Percentiles rank a stretch among this genome's conserved stretches.
Evolutionary conservation across 805 yeast genomes (phyloP).

Genomic region (Hanseniaspora valbyensis): DNA sequence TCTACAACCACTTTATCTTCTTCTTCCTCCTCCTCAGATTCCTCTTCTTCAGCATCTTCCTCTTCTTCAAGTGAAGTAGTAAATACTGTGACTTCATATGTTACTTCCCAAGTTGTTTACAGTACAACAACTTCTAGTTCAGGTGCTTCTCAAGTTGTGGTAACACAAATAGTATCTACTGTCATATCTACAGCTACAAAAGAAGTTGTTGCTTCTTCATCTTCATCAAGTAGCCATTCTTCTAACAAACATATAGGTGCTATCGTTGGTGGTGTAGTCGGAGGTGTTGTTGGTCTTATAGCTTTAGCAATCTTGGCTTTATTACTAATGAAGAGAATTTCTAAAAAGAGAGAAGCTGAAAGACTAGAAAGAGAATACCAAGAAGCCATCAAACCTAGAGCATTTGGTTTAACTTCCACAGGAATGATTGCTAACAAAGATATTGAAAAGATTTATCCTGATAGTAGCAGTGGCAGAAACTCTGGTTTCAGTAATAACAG

Average conservation of each 20-base stretch:
- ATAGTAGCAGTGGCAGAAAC: conserved; percentile 7
- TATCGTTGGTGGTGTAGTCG: conserved; percentile 53
- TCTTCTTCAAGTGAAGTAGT: conserved; percentile 20
- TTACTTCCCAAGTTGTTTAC: conserved; percentile 13
- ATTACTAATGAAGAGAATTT: conserved; percentile 31
- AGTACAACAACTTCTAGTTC: conserved; percentile 23
- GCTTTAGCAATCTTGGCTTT: conserved; percentile 33
- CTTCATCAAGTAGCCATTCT: conserved; percentile 1
- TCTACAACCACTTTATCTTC: not conserved
- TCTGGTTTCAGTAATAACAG: conserved; percentile 4
- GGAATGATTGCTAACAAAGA: conserved; percentile 11
- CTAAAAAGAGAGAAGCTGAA: conserved; percentile 34
- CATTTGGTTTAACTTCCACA: conserved; percentile 13
- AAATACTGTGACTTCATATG: conserved; percentile 5
- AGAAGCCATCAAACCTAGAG: conserved; percentile 41
- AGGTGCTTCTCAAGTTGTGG: conserved; percentile 26
- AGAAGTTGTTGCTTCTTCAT: conserved; percentile 14
- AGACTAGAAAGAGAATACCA: conserved; percentile 48
- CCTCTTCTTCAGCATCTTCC: conserved; percentile 20
- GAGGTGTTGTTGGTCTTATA: conserved; percentile 41
- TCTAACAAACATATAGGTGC: conserved; percentile 37
- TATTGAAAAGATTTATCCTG: conserved; percentile 4
- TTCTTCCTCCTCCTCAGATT: not conserved
- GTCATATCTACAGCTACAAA: conserved; percentile 14
- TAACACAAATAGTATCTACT: conserved; percentile 24